Evolutionary conservation across 495 filamentous ascomycete species (phyloP).

Genomic region (Daldinia loculata): DNA sequence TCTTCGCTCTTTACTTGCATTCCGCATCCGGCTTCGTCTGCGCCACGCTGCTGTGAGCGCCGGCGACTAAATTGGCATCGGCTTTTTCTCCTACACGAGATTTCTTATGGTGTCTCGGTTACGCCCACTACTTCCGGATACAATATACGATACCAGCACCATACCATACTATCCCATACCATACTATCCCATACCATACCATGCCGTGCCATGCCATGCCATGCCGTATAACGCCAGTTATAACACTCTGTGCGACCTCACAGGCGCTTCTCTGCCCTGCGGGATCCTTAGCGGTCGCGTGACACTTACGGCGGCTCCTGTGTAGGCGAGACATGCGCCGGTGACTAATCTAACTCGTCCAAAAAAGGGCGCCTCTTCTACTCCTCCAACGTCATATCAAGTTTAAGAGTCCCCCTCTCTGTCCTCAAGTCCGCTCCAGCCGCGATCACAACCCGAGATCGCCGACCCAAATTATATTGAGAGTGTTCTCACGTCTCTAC

Average conservation of each 20-base stretch:
- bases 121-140: constrained; percentile 18
- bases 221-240: constrained; percentile 16
- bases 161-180: neutral
- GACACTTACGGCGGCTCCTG: constrained; percentile 27
- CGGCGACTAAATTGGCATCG: constrained; percentile 23
- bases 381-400: constrained; percentile 29
- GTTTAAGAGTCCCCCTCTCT: neutral
- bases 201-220: no score
- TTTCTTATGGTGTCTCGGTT: constrained; percentile 28
- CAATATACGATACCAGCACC: constrained; percentile 1
- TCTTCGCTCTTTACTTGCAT: constrained; percentile 8
- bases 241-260: neutral
- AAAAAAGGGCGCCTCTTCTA: constrained; percentile 8
- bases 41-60: constrained; percentile 28
- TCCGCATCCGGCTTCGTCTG: constrained; percentile 29
- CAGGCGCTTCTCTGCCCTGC: constrained; percentile 13
- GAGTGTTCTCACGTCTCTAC: constrained; percentile 22
- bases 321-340: constrained; percentile 19
- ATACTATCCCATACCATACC: neutral
- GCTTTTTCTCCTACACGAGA: constrained; percentile 6
- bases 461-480: constrained; percentile 1
- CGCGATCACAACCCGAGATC: constrained; percentile 25
- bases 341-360: constrained; percentile 12
- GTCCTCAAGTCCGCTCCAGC: neutral
- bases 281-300: constrained; percentile 36